Conservation (phyloP, 2,329 filamentous ascomycete genomes). For the Dactylonectria estremocensis region DNA sequence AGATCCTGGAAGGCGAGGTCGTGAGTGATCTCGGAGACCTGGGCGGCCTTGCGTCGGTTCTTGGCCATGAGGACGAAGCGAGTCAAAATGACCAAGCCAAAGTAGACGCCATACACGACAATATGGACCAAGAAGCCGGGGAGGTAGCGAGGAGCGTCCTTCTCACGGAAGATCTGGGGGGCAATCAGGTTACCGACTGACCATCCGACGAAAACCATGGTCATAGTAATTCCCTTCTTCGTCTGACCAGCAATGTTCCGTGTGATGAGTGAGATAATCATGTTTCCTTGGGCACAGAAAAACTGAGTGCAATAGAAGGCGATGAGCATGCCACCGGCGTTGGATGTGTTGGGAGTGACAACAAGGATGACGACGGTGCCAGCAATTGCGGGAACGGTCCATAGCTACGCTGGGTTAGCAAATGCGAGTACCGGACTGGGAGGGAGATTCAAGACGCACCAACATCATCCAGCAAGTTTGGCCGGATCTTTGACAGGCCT, state of each 20-base stretch:
- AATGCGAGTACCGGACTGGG: too few relatives aligned
- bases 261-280: slow-evolving; percentile 59
- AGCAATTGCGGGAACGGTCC: slow-evolving; percentile 49
- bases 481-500: slow-evolving; percentile 33
- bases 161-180: slow-evolving; percentile 53
- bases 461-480: slow-evolving; percentile 34
- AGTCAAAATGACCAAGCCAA: slow-evolving; percentile 20
- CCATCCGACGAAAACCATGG: slow-evolving; percentile 59
- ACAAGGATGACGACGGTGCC: slow-evolving; percentile 60
- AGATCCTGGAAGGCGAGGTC: slow-evolving; percentile 28
- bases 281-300: slow-evolving; percentile 58
- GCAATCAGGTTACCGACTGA: slow-evolving; percentile 60
- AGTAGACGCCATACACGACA: slow-evolving; percentile 20
- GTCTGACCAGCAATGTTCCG: slow-evolving; percentile 61
- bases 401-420: background rate
- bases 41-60: slow-evolving; percentile 20
- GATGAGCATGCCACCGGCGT: slow-evolving; percentile 55
- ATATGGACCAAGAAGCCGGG: slow-evolving; percentile 24
- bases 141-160: slow-evolving; percentile 26
- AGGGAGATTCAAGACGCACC: background rate
- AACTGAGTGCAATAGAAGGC: slow-evolving; percentile 63
- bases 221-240: slow-evolving; percentile 60
- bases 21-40: slow-evolving; percentile 15
- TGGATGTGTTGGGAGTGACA: slow-evolving; percentile 47
- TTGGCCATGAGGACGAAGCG: slow-evolving; percentile 17